Evolutionary conservation across 192 early-diverging fungal genomes (phyloP).

Genomic region (Backusella macrospora): DNA sequence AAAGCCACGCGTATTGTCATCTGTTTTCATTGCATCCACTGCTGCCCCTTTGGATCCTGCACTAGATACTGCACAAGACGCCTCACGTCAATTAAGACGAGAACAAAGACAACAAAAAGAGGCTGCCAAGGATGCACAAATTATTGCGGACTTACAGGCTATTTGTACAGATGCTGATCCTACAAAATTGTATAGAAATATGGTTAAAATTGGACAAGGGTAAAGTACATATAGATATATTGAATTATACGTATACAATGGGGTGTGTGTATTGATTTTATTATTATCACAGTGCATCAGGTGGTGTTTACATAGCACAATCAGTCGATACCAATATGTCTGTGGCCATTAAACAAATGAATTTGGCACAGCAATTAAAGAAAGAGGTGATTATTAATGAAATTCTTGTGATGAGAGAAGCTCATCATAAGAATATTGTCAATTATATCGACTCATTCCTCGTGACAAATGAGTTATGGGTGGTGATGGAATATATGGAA

Average conservation of each 20-base stretch:
- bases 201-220: conserved; percentile 49
- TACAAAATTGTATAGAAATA: conserved; percentile 60
- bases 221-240: conserved; percentile 17
- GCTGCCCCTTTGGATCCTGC: conserved; percentile 42
- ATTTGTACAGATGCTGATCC: conserved; percentile 94
- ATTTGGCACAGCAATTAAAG: conserved; percentile 92
- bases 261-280: not conserved
- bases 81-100: conserved; percentile 20
- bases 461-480: conserved; percentile 83
- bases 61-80: conserved; percentile 23
- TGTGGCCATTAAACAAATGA: conserved; percentile 98
- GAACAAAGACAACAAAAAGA: conserved; percentile 32
- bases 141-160: conserved; percentile 79
- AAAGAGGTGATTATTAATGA: conserved; percentile 97
- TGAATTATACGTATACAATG: not conserved
- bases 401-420: conserved; percentile 87
- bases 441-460: conserved; percentile 89
- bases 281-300: conserved; percentile 70
- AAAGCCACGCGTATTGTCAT: conserved; percentile 4
- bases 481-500: conserved; percentile 95
- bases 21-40: conserved; percentile 33
- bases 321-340: conserved; percentile 54
- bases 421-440: conserved; percentile 82
- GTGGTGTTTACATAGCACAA: conserved; percentile 87
- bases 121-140: conserved; percentile 59